phyloP scores from a whole-genome alignment of 257 asterid species.

The Coffea canephora region DNA sequence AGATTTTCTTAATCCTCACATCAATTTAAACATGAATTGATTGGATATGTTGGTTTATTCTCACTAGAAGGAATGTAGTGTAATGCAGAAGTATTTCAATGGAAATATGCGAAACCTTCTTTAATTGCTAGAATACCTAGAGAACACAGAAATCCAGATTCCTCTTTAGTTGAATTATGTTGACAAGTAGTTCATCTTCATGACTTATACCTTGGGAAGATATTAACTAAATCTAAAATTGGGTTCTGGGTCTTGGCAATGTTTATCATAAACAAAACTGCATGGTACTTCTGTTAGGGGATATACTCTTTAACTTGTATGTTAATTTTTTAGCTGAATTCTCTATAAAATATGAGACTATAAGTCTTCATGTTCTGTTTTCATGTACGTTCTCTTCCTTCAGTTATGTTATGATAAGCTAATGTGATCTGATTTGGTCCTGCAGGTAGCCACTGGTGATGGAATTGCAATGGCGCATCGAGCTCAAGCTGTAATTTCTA shows the following conservation, averaged over 20 bases:
- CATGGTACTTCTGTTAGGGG: not conserved
- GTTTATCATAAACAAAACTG: not conserved
- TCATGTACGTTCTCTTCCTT: not conserved
- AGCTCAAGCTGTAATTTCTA: conserved; percentile 93
- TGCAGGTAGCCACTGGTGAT: conserved; percentile 97
- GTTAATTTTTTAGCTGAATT: not conserved
- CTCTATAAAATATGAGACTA: not conserved
- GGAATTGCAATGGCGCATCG: conserved; percentile 99
- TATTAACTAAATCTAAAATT: not conserved
- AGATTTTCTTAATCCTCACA: not conserved
- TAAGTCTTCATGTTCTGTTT: not conserved
- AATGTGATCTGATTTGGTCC: conserved; percentile 9
- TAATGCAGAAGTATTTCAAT: not conserved
- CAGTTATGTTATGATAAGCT: not conserved
- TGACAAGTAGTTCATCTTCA: not conserved
- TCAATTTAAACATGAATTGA: not conserved
- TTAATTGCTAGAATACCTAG: not conserved
- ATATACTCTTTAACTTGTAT: not conserved
- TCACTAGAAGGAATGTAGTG: not conserved
- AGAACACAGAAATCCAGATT: not conserved
- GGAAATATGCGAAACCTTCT: not conserved
- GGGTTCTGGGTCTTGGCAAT: not conserved
- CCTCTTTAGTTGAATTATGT: not conserved
- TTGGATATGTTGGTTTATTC: not conserved
- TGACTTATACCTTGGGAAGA: not conserved